Percentiles rank a stretch among this genome's conserved stretches.
phyloP scores from a whole-genome alignment of 176 grass and related monocot species.

The Juncus effusus region DNA sequence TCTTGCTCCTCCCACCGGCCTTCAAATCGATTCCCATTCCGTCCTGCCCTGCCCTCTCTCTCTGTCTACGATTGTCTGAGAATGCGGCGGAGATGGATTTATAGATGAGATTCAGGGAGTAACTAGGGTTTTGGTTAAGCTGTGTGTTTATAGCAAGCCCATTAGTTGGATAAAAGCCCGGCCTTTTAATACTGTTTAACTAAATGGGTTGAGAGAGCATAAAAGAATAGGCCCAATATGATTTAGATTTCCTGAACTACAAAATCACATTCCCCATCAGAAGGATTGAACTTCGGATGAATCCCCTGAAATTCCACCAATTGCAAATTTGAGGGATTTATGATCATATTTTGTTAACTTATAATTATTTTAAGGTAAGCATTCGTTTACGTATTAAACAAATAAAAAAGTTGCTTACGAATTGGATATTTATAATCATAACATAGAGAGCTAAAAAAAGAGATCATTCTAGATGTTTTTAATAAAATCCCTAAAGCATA shows the following conservation, averaged over 20 bases:
- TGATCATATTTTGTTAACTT: too few relatives aligned
- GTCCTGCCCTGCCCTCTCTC: background rate
- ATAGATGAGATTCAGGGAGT: background rate
- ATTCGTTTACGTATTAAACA: too few relatives aligned
- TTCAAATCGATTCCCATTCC: slow-evolving; percentile 33
- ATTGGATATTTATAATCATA: too few relatives aligned
- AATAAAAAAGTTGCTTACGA: too few relatives aligned
- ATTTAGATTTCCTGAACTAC: background rate
- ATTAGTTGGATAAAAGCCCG: background rate
- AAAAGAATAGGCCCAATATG: background rate
- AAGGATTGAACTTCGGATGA: background rate
- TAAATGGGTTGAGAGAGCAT: background rate
- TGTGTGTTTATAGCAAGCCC: background rate
- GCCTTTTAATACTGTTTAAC: background rate
- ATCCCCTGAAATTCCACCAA: background rate
- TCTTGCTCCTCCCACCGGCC: slow-evolving; percentile 44
- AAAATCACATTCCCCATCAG: background rate
- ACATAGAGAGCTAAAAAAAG: too few relatives aligned
- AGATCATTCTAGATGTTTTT: too few relatives aligned
- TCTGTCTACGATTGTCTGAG: background rate
- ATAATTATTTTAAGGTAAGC: too few relatives aligned
- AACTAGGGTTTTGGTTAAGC: slow-evolving; percentile 30
- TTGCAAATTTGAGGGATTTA: too few relatives aligned
- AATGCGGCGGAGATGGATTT: background rate
- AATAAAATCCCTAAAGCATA: too few relatives aligned